A percentile compares a stretch with the other conserved stretches of the same genome.
Evolutionary conservation across 352 stramenopile species (phyloP).

Genomic region (Globisporangium acanthophoron): DNA sequence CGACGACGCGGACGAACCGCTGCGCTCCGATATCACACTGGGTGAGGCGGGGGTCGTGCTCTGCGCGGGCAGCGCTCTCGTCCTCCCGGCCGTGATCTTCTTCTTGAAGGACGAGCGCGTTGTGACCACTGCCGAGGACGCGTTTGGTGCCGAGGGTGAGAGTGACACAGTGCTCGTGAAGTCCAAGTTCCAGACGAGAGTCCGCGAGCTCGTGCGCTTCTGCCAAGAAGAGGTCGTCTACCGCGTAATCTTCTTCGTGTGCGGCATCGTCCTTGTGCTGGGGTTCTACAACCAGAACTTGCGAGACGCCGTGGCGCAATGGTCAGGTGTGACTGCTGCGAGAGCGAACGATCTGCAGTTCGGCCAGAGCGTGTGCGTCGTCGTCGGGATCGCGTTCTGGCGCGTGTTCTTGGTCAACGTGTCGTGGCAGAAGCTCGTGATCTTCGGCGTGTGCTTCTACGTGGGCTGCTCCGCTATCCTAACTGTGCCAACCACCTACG

Average conservation of each 20-base stretch:
- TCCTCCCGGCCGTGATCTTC: conserved; percentile 27
- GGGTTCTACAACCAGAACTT: conserved; percentile 31
- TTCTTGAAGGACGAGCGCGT: conserved; percentile 34
- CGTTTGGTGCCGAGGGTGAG: not conserved
- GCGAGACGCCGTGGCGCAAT: conserved; percentile 23
- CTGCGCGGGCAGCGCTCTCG: conserved; percentile 10
- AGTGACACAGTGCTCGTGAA: not conserved
- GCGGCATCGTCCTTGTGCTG: conserved; percentile 31
- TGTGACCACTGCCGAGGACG: not conserved
- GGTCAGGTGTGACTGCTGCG: conserved; percentile 25
- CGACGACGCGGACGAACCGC: conserved; percentile 11
- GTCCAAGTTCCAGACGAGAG: conserved; percentile 13
- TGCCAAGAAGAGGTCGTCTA: conserved; percentile 49
- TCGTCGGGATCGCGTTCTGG: conserved; percentile 34
- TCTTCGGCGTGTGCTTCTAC: conserved; percentile 23
- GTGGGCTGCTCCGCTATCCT: conserved; percentile 22
- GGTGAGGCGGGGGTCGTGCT: conserved; percentile 17
- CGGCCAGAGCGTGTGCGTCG: conserved; percentile 17
- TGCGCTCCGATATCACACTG: conserved; percentile 20
- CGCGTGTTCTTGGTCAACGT: conserved; percentile 31
- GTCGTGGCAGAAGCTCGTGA: conserved; percentile 32
- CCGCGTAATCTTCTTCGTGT: conserved; percentile 45
- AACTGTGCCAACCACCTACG: conserved; percentile 28
- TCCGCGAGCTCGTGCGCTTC: conserved; percentile 43
- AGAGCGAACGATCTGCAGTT: conserved; percentile 21